phyloP scores from a whole-genome alignment of 192 early-diverging fungal genomes.

The Fimicolochytrium jonesii region DNA sequence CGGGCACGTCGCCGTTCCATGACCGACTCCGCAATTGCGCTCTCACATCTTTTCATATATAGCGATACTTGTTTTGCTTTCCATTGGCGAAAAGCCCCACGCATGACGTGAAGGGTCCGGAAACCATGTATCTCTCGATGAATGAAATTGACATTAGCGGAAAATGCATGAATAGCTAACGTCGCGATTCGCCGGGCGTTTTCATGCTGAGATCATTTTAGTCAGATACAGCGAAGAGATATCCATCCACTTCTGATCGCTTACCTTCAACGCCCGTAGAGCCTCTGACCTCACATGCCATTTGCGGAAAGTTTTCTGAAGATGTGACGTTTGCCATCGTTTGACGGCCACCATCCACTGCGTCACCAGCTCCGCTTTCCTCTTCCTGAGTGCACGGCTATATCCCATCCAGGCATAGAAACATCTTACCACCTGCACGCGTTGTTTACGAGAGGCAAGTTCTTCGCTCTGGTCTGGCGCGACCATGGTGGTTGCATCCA shows the following conservation, averaged over 20 bases:
- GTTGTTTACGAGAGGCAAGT: too few species aligned
- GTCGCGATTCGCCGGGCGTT: background rate
- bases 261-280: too few species aligned
- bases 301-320: too few species aligned
- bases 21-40: background rate
- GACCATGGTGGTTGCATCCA: too few species aligned
- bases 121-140: background rate
- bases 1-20: background rate
- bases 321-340: conserved; percentile 11
- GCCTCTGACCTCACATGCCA: too few species aligned
- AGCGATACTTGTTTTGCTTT: background rate
- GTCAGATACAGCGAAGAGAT: too few species aligned
- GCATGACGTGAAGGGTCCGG: background rate
- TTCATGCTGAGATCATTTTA: background rate
- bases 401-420: conserved; percentile 10
- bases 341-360: conserved; percentile 14
- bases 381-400: background rate
- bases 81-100: background rate
- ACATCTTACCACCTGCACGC: background rate
- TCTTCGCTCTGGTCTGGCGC: too few species aligned
- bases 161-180: background rate
- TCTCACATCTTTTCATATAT: background rate
- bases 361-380: conserved; percentile 2
- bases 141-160: background rate
- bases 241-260: too few species aligned